Evolutionary conservation across 495 filamentous ascomycete species (phyloP), one percentile per base, ranked within the genome.

Genomic region (Aspergillus nidulans): DNA sequence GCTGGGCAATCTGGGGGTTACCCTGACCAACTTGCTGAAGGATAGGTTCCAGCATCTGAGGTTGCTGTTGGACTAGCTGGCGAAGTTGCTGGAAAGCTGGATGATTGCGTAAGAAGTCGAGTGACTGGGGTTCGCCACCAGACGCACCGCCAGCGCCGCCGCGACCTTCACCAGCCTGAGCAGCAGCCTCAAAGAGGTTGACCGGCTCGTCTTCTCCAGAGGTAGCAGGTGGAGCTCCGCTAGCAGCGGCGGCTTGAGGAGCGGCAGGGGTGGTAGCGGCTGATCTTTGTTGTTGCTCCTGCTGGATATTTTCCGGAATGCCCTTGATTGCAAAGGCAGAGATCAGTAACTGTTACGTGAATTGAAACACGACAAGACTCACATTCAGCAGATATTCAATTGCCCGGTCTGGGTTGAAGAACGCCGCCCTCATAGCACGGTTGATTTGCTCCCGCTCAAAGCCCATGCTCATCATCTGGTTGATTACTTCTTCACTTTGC

Each of bases 391-490:
- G 81, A 62, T 97, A 98, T 68, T 98, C 94, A 34, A 98, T 91
- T 25, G 94, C 94, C 70, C 94, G 90, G 63, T 98, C 92, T 3
- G 92, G 91, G 76, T 97, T 98, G 77, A 85, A 94, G 69, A 87
- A 98, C 6, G 94, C 94, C 60, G 94, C 94, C 57, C 94, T 86
- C 86, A 98, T 92, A 36, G 94, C 94, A 55, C 86, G 84, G 56
- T 95, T 90, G 56, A 95, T 95, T 61, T 95, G 87, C 18, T 83
- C 76, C 61, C 92, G 76, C 44, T 86, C 80, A 61, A 97, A 98
- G 4, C 94, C 94, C 94, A 98, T 98, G 48, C 82, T 84, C 74
- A 96, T 91, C 90, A 98, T 95, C 66, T 92, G 89, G n/a, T 85
- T 77, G 67, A 96, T 89, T n/a, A 90, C 90, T 49, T 84, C 83